Evolutionary conservation across 495 filamentous ascomycete genomes (phyloP).

Genomic region (Parmelia sp.): DNA sequence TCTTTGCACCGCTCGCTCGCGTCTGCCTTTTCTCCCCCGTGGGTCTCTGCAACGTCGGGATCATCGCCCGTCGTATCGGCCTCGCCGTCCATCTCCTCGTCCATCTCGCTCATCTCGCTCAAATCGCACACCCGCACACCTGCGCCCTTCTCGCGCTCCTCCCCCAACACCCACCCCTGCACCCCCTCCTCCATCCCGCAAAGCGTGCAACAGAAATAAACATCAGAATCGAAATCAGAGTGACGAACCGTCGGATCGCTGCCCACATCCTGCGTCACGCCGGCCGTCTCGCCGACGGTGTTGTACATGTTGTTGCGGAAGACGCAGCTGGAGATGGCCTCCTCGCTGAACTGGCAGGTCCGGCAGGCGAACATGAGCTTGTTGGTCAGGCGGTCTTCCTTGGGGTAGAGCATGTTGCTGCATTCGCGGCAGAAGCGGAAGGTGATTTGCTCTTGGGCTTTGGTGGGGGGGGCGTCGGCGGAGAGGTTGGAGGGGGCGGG

Average conservation of each 20-base stretch:
- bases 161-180: slow-evolving; percentile 32
- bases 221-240: slow-evolving; percentile 27
- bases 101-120: slow-evolving; percentile 14
- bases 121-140: not conserved
- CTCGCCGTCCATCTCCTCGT: slow-evolving; percentile 8
- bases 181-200: slow-evolving; percentile 37
- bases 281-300: slow-evolving; percentile 87
- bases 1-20: not conserved
- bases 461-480: slow-evolving; percentile 38
- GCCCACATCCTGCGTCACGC: slow-evolving; percentile 92
- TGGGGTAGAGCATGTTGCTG: slow-evolving; percentile 96
- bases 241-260: slow-evolving; percentile 94
- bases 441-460: slow-evolving; percentile 66
- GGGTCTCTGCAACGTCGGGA: no score
- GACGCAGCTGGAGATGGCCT: slow-evolving; percentile 77
- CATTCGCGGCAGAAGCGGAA: slow-evolving; percentile 98
- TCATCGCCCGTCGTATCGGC: not conserved
- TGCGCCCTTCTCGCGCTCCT: not conserved
- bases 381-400: slow-evolving; percentile 69
- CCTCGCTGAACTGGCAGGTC: slow-evolving; percentile 83
- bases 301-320: slow-evolving; percentile 87
- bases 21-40: not conserved
- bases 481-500: slow-evolving; percentile 50
- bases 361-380: slow-evolving; percentile 74
- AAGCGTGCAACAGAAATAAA: slow-evolving; percentile 41